A percentile compares a stretch with the other conserved stretches of the same genome.
Evolutionary conservation across 2,329 filamentous ascomycete species (phyloP).

Genomic region (Sarocladiaceae sp.): DNA sequence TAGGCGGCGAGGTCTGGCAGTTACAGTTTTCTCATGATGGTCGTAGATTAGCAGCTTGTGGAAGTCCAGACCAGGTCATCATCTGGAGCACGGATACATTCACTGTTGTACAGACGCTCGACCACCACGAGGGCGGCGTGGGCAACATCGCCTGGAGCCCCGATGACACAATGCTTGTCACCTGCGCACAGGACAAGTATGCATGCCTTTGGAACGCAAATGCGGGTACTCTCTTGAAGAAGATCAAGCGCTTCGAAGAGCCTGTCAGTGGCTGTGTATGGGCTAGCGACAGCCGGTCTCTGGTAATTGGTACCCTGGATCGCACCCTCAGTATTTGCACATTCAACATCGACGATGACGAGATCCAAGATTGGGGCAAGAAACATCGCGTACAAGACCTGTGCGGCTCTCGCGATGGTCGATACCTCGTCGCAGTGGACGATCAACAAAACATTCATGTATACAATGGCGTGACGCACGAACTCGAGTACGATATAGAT

Average conservation of each 20-base stretch:
- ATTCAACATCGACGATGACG: conserved; percentile 60
- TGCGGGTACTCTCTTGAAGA: conserved; percentile 58
- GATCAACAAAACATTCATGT: conserved; percentile 66
- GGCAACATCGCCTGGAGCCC: conserved; percentile 87
- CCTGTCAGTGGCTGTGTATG: conserved; percentile 88
- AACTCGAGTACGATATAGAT: conserved; percentile 68
- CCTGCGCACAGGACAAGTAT: conserved; percentile 68
- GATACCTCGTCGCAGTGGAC: conserved; percentile 73
- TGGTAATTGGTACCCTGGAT: conserved; percentile 75
- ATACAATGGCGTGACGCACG: conserved; percentile 70
- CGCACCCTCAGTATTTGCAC: conserved; percentile 59
- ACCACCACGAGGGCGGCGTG: conserved; percentile 63
- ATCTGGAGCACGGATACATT: conserved; percentile 78
- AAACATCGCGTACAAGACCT: conserved; percentile 77
- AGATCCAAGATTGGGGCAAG: conserved; percentile 59
- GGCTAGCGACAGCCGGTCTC: conserved; percentile 68
- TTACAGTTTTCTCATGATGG: conserved; percentile 87
- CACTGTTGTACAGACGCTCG: conserved; percentile 53
- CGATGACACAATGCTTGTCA: conserved; percentile 79
- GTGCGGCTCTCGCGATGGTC: conserved; percentile 74
- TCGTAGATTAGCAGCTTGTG: conserved; percentile 72
- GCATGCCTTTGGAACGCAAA: conserved; percentile 70
- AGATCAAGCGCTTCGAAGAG: conserved; percentile 66
- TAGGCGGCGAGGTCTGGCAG: conserved; percentile 85
- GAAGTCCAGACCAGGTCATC: conserved; percentile 65